These are phyloP conservation scores for Conoideocrella luteorostrata DNA, from an alignment of 2,329 filamentous ascomycete genomes.

Conservation along the genomic window DNA sequence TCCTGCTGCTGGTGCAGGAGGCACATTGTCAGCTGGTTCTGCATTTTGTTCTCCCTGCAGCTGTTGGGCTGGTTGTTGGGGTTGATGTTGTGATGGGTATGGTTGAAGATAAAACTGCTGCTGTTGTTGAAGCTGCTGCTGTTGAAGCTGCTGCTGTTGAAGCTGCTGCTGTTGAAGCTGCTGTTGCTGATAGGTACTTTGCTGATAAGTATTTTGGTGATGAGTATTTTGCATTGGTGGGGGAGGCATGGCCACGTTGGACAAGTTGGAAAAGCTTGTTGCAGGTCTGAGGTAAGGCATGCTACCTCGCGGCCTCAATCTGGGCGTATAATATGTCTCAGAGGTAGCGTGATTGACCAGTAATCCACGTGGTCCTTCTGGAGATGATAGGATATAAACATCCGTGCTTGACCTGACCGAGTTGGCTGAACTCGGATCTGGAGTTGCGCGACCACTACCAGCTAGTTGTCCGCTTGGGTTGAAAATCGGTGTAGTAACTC, in stretches of 20 bases:
- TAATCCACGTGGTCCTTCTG: constrained; percentile 51
- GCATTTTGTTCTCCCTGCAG: constrained; percentile 17
- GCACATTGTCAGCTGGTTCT: not conserved
- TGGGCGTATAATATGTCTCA: constrained; percentile 47
- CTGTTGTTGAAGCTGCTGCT: not conserved
- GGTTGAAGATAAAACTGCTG: constrained; percentile 9
- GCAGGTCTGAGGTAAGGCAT: constrained; percentile 20
- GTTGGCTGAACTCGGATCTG: constrained; percentile 28
- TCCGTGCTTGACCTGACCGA: constrained; percentile 32
- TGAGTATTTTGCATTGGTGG: not conserved
- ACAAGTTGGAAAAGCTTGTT: constrained; percentile 10
- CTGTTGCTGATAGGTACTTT: constrained; percentile 11
- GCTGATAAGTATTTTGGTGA: constrained; percentile 10
- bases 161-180: constrained; percentile 11
- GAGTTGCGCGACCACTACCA: constrained; percentile 41
- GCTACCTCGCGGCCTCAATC: constrained; percentile 20
- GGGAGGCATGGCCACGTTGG: not conserved
- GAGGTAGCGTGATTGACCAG: constrained; percentile 44
- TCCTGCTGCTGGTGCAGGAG: not conserved
- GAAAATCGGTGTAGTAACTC: constrained; percentile 36
- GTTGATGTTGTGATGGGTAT: constrained; percentile 16
- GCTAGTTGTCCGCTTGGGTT: constrained; percentile 29
- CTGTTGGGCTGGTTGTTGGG: constrained; percentile 12
- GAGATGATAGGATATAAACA: constrained; percentile 56
- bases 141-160: not conserved